Evolutionary conservation across 768 basidiomycete species (phyloP), one percentile per base, ranked within the genome.

Genomic region (Russula emetica): DNA sequence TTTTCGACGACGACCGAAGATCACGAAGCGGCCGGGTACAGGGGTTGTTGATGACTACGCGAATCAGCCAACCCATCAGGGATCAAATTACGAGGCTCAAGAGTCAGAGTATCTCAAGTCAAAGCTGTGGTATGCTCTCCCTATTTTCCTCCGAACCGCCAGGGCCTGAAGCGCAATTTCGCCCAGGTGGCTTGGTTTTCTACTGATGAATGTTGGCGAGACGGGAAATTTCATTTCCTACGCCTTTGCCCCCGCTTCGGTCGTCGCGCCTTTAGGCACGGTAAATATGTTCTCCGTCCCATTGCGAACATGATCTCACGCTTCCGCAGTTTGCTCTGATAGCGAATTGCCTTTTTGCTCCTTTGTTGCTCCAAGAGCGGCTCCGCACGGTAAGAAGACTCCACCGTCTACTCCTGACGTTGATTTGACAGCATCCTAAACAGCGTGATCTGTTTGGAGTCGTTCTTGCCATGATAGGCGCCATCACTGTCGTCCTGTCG

Each of bases 241-340:
- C 66, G 93, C 87, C 0, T 95, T 82, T 74, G 92, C 92, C 24
- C 93, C 93, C 10, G 92, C 93, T 6, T 92, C 90, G n/a, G 77
- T 95, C 5, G 94, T 98, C 14, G 94, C 96, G 0, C 96, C 96
- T 32, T 79, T 98, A 13, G 96, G 96, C n/a, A 94, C 92, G 51
- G 94, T 96, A 60, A 69, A 69, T 76, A 86, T 2, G 76, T 49
- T 68, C 69, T 64, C 26, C 36, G 60, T 26, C 49, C 54, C 53
- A 32, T 20, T 55, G 24, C 28, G 64, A 44, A 51, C 16, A 55
- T 40, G 64, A 58, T 71, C 53, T 57, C 42, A 58, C 32, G 28
- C 22, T 54, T 56, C n/a, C 55, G 18, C 60, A 93, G 86, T 90
- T 93, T 74, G 93, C 94, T 2, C 79, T 98, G n/a, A 86, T 96